Evolutionary conservation across 257 asterid genomes (phyloP).

Genomic region (Avicennia marina): DNA sequence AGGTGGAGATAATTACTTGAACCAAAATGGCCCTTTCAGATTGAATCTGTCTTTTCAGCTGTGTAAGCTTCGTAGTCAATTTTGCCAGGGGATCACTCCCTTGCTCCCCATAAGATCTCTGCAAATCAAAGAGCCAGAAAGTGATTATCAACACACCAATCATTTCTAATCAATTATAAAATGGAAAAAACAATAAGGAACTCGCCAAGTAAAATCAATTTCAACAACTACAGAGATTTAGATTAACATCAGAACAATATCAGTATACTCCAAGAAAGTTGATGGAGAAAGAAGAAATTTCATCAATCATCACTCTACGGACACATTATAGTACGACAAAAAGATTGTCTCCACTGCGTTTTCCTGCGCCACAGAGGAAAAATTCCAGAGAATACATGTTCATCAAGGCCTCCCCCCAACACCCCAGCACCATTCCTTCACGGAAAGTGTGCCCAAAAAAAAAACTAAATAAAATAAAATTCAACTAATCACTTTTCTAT

Average conservation of each 20-base stretch:
- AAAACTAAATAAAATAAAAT: not conserved
- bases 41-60: conserved; percentile 61
- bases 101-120: conserved; percentile 39
- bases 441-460: not conserved
- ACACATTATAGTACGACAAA: not conserved
- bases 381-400: not conserved
- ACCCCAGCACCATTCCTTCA: not conserved
- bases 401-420: not conserved
- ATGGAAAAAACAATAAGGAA: not conserved
- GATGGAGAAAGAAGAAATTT: not conserved
- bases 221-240: not conserved
- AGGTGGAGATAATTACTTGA: conserved; percentile 34
- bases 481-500: not conserved
- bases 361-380: conserved; percentile 13
- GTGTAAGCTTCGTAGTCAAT: conserved; percentile 40
- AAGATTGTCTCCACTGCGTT: not conserved
- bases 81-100: conserved; percentile 33
- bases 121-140: conserved; percentile 19
- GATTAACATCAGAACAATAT: not conserved
- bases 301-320: not conserved
- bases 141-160: not conserved
- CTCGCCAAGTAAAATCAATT: conserved; percentile 4
- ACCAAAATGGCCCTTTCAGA: conserved; percentile 50
- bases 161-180: not conserved
- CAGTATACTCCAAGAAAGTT: not conserved